phyloP scores from a whole-genome alignment of 2,329 filamentous ascomycete genomes.

The Epichloe baconii region DNA sequence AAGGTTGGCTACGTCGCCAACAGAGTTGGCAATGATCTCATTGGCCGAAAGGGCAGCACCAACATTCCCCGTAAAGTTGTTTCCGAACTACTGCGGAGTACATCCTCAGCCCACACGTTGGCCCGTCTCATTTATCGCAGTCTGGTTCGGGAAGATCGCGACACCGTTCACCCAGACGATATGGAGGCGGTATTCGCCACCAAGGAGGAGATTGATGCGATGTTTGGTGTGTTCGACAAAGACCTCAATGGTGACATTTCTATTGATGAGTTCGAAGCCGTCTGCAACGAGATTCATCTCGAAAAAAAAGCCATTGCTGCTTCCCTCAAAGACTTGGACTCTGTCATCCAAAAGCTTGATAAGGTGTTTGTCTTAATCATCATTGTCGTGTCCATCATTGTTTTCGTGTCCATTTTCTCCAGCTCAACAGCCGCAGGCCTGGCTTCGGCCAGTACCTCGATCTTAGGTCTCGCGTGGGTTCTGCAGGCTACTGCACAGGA shows the following conservation, averaged over 20 bases:
- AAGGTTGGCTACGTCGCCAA: conserved; percentile 79
- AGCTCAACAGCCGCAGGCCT: conserved; percentile 80
- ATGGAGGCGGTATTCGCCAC: conserved; percentile 66
- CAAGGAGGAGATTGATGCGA: conserved; percentile 75
- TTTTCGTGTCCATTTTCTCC: conserved; percentile 82
- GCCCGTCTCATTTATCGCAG: conserved; percentile 82
- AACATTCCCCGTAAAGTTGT: conserved; percentile 79
- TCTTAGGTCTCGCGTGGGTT: conserved; percentile 87
- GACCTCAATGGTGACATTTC: conserved; percentile 95
- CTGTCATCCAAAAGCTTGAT: conserved; percentile 81
- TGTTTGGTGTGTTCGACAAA: conserved; percentile 88
- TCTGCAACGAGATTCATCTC: conserved; percentile 85
- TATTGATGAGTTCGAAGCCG: conserved; percentile 85
- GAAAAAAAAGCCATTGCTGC: conserved; percentile 94
- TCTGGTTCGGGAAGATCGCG: conserved; percentile 59
- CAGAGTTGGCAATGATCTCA: conserved; percentile 82
- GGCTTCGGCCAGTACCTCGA: conserved; percentile 74
- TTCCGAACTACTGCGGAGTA: conserved; percentile 59
- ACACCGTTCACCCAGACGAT: conserved; percentile 68
- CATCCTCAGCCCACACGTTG: conserved; percentile 64
- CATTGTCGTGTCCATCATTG: conserved; percentile 63
- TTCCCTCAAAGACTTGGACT: conserved; percentile 88
- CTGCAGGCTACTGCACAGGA: conserved; percentile 89
- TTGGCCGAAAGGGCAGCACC: conserved; percentile 57
- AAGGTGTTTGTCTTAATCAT: conserved; percentile 83